Percentiles rank a stretch among this genome's conserved stretches.
Evolutionary conservation across 108 stramenopile species (phyloP).

Genomic region (Fistulifera pelliculosa): DNA sequence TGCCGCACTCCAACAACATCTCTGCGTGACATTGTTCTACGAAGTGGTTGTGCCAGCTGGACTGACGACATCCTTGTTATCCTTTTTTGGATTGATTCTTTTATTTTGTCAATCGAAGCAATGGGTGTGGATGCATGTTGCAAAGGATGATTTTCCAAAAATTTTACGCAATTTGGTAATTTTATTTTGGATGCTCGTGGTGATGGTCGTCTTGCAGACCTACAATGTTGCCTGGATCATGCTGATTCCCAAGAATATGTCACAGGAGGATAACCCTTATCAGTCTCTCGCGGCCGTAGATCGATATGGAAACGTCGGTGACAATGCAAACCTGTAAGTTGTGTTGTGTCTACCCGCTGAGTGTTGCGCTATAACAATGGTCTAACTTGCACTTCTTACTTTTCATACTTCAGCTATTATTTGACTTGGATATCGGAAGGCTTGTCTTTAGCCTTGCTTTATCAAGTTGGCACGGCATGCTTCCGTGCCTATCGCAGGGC

Average conservation of each 20-base stretch:
- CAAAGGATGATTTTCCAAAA: no score
- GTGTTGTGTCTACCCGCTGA: no score
- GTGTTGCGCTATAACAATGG: no score
- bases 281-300: constrained; percentile 34
- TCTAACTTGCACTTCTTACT: no score
- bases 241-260: not conserved
- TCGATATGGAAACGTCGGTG: constrained; percentile 27
- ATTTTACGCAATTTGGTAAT: not conserved
- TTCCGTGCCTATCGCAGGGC: constrained; percentile 6
- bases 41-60: constrained; percentile 21
- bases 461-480: constrained; percentile 16
- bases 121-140: no score
- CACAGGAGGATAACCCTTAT: constrained; percentile 19
- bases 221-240: not conserved
- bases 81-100: not conserved
- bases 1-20: not conserved
- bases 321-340: constrained; percentile 35
- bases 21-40: constrained; percentile 19
- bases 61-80: constrained; percentile 5
- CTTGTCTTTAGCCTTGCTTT: constrained; percentile 22
- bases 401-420: constrained; percentile 14
- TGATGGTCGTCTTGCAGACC: not conserved
- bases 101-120: not conserved
- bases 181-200: not conserved
- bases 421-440: constrained; percentile 18